Base-by-base conservation (phyloP, 2,329 filamentous ascomycete species). In the Myriosclerotinia scirpicola region DNA sequence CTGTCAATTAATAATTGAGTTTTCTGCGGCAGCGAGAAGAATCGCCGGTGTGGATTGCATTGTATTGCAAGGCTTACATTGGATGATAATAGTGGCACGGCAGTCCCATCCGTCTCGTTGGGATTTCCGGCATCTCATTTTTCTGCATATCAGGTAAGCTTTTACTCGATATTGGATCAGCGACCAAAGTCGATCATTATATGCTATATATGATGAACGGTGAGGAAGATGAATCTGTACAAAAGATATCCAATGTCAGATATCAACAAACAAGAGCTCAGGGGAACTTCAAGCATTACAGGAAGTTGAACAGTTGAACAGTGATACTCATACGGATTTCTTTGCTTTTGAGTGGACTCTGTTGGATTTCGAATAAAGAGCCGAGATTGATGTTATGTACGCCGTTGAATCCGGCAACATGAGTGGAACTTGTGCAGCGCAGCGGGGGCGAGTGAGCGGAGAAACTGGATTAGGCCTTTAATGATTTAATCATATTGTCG, bases 301-400 rank as follows among this genome's bases (percentile, higher is more conserved):
- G 56, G n/a, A n/a, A n/a, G n/a, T n/a, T n/a, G n/a, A n/a, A 20
- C n/a, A 26, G 30, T 50, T 38, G 20, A 38, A 60, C 30, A 3
- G 12, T 50, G 44, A 60, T 30, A 20, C 20, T n/a, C 42, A 36
- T 22, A 26, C 30, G 34, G 17, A 14, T 22, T 60, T 60, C 44
- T 38, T 36, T 38, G 44, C 14, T 14, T 38, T 50, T 50, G 15
- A 50, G 44, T 50, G 58, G 44, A 26, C 2, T 38, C 30, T 38
- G 26, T 34, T 30, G 7, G n/a, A 60, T 50, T 38, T 38, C 14
- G 44, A 50, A 9, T 50, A n/a, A 22, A 14, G 34, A 50, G 34
- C 14, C 58, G 58, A 60, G n/a, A 50, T 60, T 60, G 58, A 48
- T 26, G n/a, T 17, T 22, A 50, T 60, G 42, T 60, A 60, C 20